These are phyloP conservation scores for Stropharia rugosoannulata DNA, from an alignment of 768 basidiomycete species.

Conservation along the genomic window DNA sequence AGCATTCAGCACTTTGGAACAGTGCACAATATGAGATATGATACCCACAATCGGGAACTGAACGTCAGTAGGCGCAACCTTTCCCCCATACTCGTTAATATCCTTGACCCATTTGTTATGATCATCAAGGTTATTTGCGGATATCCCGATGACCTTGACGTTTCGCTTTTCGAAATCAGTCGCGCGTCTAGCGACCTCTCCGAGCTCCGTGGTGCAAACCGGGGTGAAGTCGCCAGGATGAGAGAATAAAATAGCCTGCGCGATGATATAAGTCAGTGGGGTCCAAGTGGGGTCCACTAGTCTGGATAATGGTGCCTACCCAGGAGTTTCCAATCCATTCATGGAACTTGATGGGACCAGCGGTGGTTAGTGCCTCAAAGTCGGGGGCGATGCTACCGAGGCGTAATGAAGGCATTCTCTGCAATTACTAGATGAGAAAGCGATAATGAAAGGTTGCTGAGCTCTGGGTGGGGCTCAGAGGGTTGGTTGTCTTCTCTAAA, in stretches of 20 bases:
- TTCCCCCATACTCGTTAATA: slow-evolving; percentile 76
- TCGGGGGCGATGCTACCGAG: slow-evolving; percentile 90
- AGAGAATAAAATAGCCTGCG: slow-evolving; percentile 76
- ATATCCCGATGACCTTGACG: slow-evolving; percentile 93
- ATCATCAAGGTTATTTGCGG: slow-evolving; percentile 83
- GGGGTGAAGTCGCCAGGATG: slow-evolving; percentile 92
- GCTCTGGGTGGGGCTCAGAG: too few species aligned
- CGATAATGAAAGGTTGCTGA: too few species aligned
- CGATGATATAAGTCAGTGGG: too few species aligned
- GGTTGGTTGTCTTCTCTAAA: too few species aligned
- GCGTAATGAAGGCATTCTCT: slow-evolving; percentile 54
- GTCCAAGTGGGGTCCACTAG: too few species aligned
- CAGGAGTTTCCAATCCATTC: slow-evolving; percentile 89
- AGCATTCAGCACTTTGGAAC: not conserved
- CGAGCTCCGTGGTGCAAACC: slow-evolving; percentile 96
- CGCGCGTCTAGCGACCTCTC: slow-evolving; percentile 87
- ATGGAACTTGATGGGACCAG: slow-evolving; percentile 88
- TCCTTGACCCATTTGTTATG: slow-evolving; percentile 90
- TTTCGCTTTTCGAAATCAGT: slow-evolving; percentile 83
- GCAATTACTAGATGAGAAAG: too few species aligned
- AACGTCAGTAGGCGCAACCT: slow-evolving; percentile 68
- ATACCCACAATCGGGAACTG: slow-evolving; percentile 86
- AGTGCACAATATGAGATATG: not conserved
- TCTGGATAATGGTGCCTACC: slow-evolving; percentile 31
- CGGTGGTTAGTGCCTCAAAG: slow-evolving; percentile 88